Conservation (phyloP, 495 filamentous ascomycete genomes). For the Lophiotrema nucula region DNA sequence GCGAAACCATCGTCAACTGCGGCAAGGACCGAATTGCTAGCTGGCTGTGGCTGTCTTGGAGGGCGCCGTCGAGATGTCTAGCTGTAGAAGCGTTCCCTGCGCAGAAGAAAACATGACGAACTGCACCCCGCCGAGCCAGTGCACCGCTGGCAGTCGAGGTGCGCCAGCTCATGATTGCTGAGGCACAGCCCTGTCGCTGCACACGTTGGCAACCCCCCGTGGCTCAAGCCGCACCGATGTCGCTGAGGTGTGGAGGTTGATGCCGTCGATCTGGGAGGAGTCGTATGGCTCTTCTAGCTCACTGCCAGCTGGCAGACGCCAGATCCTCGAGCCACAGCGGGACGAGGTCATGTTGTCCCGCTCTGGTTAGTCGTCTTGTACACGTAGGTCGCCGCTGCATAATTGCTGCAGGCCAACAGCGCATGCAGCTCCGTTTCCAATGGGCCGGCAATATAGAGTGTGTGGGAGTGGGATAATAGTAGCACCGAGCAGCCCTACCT, state of each 20-base stretch:
- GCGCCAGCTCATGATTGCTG: constrained; percentile 4
- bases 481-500: constrained; percentile 13
- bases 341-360: constrained; percentile 9
- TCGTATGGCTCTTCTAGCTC: constrained; percentile 17
- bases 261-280: neutral
- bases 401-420: constrained; percentile 32
- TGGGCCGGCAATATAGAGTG: constrained; percentile 20
- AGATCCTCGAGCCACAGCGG: constrained; percentile 1
- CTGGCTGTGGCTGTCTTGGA: constrained; percentile 7
- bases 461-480: constrained; percentile 31
- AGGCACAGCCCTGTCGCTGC: constrained; percentile 16
- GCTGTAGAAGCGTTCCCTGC: constrained; percentile 3
- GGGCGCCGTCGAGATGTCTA: constrained; percentile 1
- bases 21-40: constrained; percentile 11
- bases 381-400: constrained; percentile 27
- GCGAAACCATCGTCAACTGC: constrained; percentile 4
- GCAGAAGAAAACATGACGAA: constrained; percentile 19
- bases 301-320: constrained; percentile 36
- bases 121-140: constrained; percentile 10
- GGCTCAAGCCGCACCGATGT: constrained; percentile 1
- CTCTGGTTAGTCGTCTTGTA: constrained; percentile 24
- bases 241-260: constrained; percentile 6
- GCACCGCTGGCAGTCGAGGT: constrained; percentile 16
- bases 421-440: constrained; percentile 26
- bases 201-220: constrained; percentile 1